phyloP scores from a whole-genome alignment of 2,329 filamentous ascomycete species.

The Endothia cerciana region DNA sequence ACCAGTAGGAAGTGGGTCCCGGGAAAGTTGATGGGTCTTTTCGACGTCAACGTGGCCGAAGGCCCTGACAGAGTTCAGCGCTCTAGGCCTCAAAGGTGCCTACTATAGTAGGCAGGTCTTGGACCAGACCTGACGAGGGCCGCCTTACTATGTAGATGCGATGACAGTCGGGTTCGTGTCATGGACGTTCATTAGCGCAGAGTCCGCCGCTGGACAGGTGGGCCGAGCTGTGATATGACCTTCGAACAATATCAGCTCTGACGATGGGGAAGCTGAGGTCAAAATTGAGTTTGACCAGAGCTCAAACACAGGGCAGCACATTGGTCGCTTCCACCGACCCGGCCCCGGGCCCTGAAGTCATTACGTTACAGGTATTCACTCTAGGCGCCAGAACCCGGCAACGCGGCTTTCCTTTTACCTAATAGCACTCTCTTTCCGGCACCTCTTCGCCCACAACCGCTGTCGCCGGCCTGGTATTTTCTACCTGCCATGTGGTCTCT shows the following conservation, averaged over 20 bases:
- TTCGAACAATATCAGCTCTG: no score
- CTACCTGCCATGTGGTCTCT: conserved; percentile 26
- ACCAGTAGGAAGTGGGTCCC: background rate
- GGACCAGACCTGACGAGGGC: background rate
- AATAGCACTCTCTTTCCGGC: conserved; percentile 42
- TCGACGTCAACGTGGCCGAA: background rate
- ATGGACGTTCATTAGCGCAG: background rate
- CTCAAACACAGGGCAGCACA: conserved; percentile 24
- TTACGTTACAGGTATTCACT: conserved; percentile 53
- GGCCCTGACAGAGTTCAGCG: background rate
- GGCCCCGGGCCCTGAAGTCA: conserved; percentile 39
- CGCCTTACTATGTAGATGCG: background rate
- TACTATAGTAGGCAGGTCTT: background rate
- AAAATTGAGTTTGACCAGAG: conserved; percentile 20
- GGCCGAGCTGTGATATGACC: background rate
- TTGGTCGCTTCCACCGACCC: conserved; percentile 36
- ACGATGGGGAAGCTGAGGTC: background rate
- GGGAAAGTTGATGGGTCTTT: no score
- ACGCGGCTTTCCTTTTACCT: conserved; percentile 51
- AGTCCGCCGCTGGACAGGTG: background rate
- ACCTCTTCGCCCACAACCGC: conserved; percentile 23
- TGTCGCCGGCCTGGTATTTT: conserved; percentile 20
- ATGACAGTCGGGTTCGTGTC: background rate
- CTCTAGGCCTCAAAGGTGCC: background rate
- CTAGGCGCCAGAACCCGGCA: conserved; percentile 37